Conservation (phyloP, 1,139 yeast species). For the Lodderomyces orthopsilosis region DNA sequence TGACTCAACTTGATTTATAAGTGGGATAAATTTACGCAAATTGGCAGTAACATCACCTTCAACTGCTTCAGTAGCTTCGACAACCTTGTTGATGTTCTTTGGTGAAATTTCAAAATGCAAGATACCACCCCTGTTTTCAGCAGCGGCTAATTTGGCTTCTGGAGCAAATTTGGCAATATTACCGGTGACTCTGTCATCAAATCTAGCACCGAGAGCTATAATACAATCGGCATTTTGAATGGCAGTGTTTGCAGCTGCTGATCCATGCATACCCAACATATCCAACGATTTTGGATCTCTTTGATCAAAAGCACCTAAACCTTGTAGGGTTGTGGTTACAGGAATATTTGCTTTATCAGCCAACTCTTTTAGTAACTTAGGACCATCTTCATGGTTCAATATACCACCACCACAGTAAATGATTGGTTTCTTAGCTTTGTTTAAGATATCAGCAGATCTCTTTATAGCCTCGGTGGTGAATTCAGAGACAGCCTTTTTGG, state of each 20-base stretch:
- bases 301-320: constrained; percentile 92
- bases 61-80: constrained; percentile 93
- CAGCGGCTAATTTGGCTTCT: constrained; percentile 83
- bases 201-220: constrained; percentile 93
- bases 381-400: constrained; percentile 77
- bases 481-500: constrained; percentile 70
- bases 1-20: constrained; percentile 54
- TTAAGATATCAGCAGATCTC: constrained; percentile 75
- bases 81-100: constrained; percentile 95
- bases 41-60: constrained; percentile 93
- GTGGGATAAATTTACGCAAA: constrained; percentile 69
- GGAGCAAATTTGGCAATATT: constrained; percentile 88
- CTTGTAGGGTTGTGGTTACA: constrained; percentile 93
- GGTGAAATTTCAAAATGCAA: constrained; percentile 94
- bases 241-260: constrained; percentile 91
- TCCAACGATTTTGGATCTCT: constrained; percentile 85
- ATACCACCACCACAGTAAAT: constrained; percentile 93
- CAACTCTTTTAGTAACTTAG: constrained; percentile 71
- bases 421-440: constrained; percentile 82
- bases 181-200: constrained; percentile 97
- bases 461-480: constrained; percentile 72
- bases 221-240: constrained; percentile 92
- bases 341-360: constrained; percentile 92
- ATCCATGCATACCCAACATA: constrained; percentile 98
- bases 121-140: constrained; percentile 90